A percentile compares a stretch with the other conserved stretches of the same genome.
These are phyloP conservation scores for Petasospora fabianii DNA, from an alignment of 1,139 yeast genomes.

Conservation along the genomic window DNA sequence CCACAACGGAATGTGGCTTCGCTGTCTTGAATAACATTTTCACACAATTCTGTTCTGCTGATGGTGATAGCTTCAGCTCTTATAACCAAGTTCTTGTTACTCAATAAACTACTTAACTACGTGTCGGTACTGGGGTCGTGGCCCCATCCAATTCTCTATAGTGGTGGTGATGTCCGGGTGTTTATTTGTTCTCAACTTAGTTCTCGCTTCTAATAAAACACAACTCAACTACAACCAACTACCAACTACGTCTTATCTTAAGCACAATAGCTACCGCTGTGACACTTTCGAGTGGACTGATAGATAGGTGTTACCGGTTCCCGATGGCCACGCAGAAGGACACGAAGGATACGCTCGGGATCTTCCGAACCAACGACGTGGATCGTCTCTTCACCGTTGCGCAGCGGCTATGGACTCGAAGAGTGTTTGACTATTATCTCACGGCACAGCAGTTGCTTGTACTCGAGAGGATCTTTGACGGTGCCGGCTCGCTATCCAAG, in stretches of 20 bases:
- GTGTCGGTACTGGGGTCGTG: background rate
- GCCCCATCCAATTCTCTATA: background rate
- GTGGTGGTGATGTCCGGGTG: background rate
- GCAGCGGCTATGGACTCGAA: slow-evolving; percentile 41
- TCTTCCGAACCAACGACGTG: slow-evolving; percentile 23
- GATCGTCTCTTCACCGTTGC: slow-evolving; percentile 29
- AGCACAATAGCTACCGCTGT: too few relatives aligned
- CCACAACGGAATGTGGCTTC: slow-evolving; percentile 20
- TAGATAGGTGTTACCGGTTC: too few relatives aligned
- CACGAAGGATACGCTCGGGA: slow-evolving; percentile 1
- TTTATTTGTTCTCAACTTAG: too few relatives aligned
- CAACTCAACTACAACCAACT: too few relatives aligned
- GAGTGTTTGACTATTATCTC: slow-evolving; percentile 55
- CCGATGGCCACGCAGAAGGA: too few relatives aligned
- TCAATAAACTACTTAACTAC: too few relatives aligned
- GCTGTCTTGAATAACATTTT: slow-evolving; percentile 10
- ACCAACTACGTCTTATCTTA: too few relatives aligned
- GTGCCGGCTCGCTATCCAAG: background rate
- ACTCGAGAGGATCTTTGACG: slow-evolving; percentile 40
- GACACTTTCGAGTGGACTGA: too few relatives aligned
- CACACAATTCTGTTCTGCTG: background rate
- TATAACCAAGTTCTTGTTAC: too few relatives aligned
- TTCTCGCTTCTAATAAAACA: too few relatives aligned
- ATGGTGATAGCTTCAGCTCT: too few relatives aligned
- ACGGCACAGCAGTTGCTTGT: slow-evolving; percentile 61